Conservation (phyloP, 2,329 filamentous ascomycete genomes). For the Chalara sp. region DNA sequence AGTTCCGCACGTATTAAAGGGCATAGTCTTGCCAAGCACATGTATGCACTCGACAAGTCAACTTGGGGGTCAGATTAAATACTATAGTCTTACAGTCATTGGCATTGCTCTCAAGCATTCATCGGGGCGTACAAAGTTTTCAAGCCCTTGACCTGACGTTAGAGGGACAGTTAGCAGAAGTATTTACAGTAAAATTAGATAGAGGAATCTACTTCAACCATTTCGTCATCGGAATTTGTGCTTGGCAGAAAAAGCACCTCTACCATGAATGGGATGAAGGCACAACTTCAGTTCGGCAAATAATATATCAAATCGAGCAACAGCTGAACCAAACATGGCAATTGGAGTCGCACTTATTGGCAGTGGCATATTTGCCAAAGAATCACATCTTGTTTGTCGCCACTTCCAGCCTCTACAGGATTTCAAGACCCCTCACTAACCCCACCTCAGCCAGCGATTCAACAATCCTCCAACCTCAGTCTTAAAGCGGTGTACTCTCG, state of each 20-base stretch:
- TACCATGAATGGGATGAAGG: not conserved
- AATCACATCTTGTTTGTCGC: conserved; percentile 45
- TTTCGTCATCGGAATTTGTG: too few species aligned
- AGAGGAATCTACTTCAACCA: too few species aligned
- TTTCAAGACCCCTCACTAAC: conserved; percentile 6
- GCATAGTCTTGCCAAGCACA: too few species aligned
- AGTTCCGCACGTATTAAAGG: too few species aligned
- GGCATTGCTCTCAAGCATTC: too few species aligned
- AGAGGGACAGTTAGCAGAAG: too few species aligned
- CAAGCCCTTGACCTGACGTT: too few species aligned
- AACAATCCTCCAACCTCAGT: conserved; percentile 39
- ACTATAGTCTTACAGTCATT: too few species aligned
- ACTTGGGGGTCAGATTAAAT: too few species aligned
- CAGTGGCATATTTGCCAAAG: conserved; percentile 54
- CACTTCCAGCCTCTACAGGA: not conserved
- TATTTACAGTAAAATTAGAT: too few species aligned
- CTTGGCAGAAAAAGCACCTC: not conserved
- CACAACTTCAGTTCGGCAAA: not conserved
- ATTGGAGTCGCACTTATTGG: conserved; percentile 55
- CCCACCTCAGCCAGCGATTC: conserved; percentile 46
- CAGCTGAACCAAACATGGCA: conserved; percentile 19
- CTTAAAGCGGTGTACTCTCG: conserved; percentile 43
- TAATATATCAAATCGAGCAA: not conserved
- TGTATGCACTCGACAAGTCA: too few species aligned
- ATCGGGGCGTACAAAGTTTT: too few species aligned